Evolutionary conservation across 1,139 yeast genomes (phyloP).

Genomic region (Diutina catenulata): DNA sequence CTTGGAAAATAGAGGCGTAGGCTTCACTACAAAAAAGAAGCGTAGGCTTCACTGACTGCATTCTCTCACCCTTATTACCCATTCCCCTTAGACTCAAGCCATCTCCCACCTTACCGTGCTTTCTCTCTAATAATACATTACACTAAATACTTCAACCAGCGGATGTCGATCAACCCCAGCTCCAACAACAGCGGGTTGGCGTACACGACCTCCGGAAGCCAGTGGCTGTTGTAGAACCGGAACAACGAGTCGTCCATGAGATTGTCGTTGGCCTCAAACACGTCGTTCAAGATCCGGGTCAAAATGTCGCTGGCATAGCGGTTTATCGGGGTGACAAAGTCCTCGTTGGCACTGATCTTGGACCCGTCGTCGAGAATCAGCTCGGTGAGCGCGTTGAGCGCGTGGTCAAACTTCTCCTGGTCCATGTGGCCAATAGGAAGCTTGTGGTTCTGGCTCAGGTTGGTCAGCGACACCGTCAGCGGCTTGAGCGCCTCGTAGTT

Average conservation of each 20-base stretch:
- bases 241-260: constrained; percentile 20
- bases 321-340: constrained; percentile 16
- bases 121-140: no score
- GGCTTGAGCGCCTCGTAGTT: constrained; percentile 26
- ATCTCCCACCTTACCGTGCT: no score
- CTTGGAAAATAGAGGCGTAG: no score
- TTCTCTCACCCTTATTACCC: no score
- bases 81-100: no score
- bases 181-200: constrained; percentile 32
- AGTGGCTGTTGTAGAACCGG: constrained; percentile 25
- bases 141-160: constrained; percentile 31
- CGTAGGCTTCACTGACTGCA: no score
- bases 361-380: constrained; percentile 15
- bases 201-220: constrained; percentile 32
- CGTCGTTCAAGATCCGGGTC: constrained; percentile 20
- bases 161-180: constrained; percentile 20
- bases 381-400: constrained; percentile 16
- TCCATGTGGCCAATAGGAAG: constrained; percentile 25
- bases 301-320: constrained; percentile 20
- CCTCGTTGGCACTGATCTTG: constrained; percentile 11
- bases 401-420: constrained; percentile 19
- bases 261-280: constrained; percentile 17
- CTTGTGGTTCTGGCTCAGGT: neutral
- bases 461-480: neutral
- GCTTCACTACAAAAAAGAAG: no score